Percentiles rank a stretch among this genome's conserved stretches.
phyloP scores from a whole-genome alignment of 345 rosid genomes.

The Populus simonii region DNA sequence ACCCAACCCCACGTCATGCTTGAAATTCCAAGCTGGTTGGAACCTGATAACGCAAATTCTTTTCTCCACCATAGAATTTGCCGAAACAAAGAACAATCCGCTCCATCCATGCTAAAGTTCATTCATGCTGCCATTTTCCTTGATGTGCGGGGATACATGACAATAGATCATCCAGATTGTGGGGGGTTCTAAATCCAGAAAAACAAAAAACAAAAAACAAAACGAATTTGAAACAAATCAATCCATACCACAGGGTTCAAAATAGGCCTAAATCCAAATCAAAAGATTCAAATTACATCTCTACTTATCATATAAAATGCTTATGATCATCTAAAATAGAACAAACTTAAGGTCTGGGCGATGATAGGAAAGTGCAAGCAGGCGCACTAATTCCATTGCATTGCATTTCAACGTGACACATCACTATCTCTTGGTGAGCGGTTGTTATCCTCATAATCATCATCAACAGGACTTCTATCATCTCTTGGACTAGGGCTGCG shows the following conservation, averaged over 20 bases:
- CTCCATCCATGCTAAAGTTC: not conserved
- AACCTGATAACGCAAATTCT: not conserved
- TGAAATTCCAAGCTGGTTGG: not conserved
- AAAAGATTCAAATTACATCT: not conserved
- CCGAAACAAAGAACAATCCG: not conserved
- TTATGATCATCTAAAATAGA: not conserved
- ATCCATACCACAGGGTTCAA: not conserved
- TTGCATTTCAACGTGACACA: conserved; percentile 18
- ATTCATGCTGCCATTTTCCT: not conserved
- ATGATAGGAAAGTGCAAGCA: not conserved
- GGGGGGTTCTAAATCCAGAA: not conserved
- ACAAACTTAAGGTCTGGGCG: not conserved
- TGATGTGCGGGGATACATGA: not conserved
- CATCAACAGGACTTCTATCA: conserved; percentile 43
- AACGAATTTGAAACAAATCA: not conserved
- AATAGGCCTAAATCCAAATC: not conserved
- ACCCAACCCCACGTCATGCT: not conserved
- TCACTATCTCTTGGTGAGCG: conserved; percentile 24
- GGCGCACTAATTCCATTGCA: not conserved
- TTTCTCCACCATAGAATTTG: no score
- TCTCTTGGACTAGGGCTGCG: conserved; percentile 49
- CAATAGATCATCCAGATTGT: not conserved
- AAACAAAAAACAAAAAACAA: not conserved
- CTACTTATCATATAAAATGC: not conserved
- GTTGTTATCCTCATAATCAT: conserved; percentile 35